phyloP scores from a whole-genome alignment of 2,329 filamentous ascomycete species.

The Plectosphaerella cucumerina region DNA sequence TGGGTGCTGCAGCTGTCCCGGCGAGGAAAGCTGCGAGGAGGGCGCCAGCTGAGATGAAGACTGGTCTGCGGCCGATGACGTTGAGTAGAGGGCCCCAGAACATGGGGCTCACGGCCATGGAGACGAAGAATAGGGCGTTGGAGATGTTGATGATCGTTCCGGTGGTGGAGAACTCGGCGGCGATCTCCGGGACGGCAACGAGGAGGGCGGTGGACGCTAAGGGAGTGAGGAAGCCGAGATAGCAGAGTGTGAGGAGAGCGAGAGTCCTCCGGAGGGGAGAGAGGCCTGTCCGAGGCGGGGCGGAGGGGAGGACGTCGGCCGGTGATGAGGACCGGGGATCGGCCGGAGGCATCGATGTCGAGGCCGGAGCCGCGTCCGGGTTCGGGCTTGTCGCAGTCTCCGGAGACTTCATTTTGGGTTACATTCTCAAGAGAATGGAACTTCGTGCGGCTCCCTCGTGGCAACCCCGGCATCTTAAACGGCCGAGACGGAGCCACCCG shows the following conservation, averaged over 20 bases:
- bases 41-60: constrained; percentile 16
- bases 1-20: constrained; percentile 63
- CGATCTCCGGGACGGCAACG: constrained; percentile 16
- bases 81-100: constrained; percentile 65
- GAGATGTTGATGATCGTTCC: constrained; percentile 51
- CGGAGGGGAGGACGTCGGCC: too few relatives aligned
- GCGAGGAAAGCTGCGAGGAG: constrained; percentile 62
- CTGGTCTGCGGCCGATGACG: constrained; percentile 47
- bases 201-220: constrained; percentile 15
- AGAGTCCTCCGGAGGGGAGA: too few relatives aligned
- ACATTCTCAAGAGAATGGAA: too few relatives aligned
- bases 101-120: constrained; percentile 63
- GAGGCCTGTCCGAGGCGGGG: too few relatives aligned
- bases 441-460: too few relatives aligned
- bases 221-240: constrained; percentile 14
- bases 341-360: too few relatives aligned
- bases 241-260: constrained; percentile 2
- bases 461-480: too few relatives aligned
- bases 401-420: too few relatives aligned
- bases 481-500: too few relatives aligned
- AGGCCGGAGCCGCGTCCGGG: too few relatives aligned
- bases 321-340: too few relatives aligned
- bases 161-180: constrained; percentile 12
- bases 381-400: too few relatives aligned
- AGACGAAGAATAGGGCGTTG: constrained; percentile 67